Evolutionary conservation across 805 yeast genomes (phyloP).

Genomic region (Pichia deserticola): DNA sequence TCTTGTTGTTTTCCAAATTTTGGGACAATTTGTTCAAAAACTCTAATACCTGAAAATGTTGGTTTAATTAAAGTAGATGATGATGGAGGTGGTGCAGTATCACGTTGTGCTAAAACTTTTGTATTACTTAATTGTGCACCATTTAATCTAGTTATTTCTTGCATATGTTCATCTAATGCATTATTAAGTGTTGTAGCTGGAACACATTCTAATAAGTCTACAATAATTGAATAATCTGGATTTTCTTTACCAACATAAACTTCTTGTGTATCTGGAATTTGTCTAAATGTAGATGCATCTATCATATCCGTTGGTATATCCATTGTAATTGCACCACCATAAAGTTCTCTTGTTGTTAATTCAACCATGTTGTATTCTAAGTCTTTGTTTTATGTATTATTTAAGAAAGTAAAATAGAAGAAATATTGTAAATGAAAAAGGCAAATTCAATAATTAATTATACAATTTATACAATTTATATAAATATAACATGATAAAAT

Average conservation of each 20-base stretch:
- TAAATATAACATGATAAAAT: too few relatives aligned
- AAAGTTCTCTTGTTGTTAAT: slow-evolving; percentile 31
- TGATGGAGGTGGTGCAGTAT: background rate
- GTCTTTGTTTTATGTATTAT: background rate
- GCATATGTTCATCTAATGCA: slow-evolving; percentile 44
- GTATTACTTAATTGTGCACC: slow-evolving; percentile 2
- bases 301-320: slow-evolving; percentile 51
- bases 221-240: slow-evolving; percentile 48
- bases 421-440: background rate
- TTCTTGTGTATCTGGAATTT: slow-evolving; percentile 91
- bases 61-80: background rate
- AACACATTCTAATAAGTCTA: slow-evolving; percentile 55
- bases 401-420: too few relatives aligned
- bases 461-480: too few relatives aligned
- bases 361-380: background rate
- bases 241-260: slow-evolving; percentile 51
- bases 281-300: slow-evolving; percentile 75
- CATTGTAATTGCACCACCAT: slow-evolving; percentile 76
- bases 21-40: slow-evolving; percentile 35
- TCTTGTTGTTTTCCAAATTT: too few relatives aligned
- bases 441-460: background rate
- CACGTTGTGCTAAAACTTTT: background rate
- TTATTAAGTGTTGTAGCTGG: slow-evolving; percentile 25
- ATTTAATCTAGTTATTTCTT: slow-evolving; percentile 43
- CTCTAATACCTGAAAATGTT: slow-evolving; percentile 23